Evolutionary conservation across 179 eudicot species (phyloP), one percentile per base, ranked within the genome.

Genomic region (Heliamphora pulchella): DNA sequence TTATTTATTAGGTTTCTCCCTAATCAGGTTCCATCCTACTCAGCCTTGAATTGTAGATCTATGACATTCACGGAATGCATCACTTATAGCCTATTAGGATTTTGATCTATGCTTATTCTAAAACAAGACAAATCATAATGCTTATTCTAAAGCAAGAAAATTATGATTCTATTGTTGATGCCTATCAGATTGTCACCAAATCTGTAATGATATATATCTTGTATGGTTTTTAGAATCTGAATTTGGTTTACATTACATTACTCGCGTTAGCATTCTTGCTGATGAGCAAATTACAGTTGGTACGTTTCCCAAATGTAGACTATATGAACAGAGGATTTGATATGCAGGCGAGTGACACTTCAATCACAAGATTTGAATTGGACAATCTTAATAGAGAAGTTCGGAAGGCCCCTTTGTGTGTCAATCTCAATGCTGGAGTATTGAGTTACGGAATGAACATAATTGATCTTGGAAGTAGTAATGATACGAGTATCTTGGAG

Each of bases 371-470:
- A 62, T 71, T 77, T 77, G 75, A 79, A 50, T 47, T 48, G 50
- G 75, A 68, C 47, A 75, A 71, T 73, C 51, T 79, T 48, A 61
- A 76, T 77, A 58, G 81, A 62, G 46, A 51, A 46, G 80, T 85
- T 75, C 71, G 51, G 15, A 41, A 22, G 65, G 67, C 82, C 14
- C 75, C 85, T 53, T 64, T 62, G 46, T 67, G 71, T 51, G 44
- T 57, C n/a, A 81, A 73, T 73, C 80, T 78, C 59, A 79, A 51
- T 69, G 41, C 76, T 57, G 62, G 82, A 78, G 78, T 39, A 66
- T 81, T 82, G 31, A 78, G 61, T 71, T 74, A 74, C 86, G 82
- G 71, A 75, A 50, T 53, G 79, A 63, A 84, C 18, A 78, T 71
- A 77, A 77, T 53, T 74, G 77, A 83, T 20, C 81, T 71, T 44